Evolutionary conservation across 2,329 filamentous ascomycete species (phyloP), one percentile per base, ranked within the genome.

Genomic region (Grosmannia huntii): DNA sequence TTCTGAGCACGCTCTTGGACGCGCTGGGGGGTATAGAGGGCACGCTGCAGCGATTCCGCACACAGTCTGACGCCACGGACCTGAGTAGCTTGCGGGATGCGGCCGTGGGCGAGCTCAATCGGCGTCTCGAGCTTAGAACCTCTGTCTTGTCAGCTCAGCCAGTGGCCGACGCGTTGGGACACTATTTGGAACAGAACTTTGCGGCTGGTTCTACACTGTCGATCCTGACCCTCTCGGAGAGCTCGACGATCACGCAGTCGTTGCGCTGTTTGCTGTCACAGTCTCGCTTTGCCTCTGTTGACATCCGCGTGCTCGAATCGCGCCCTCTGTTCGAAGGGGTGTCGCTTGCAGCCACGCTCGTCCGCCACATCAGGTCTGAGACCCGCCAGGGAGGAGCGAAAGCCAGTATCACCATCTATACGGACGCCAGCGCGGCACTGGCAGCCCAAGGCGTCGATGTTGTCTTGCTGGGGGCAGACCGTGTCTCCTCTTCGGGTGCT

Each of bases 271-370:
- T 73, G 2, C 68, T 76, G 12, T 62, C 65, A 0, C 62, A 64
- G 1, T 65, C 71, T 3, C 67, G 64, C 1, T 66, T 75, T n/a
- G 6, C 57, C 9, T 64, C 61, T 0, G 65, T 86, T 10, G 76
- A 84, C 55, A 67, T 88, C 21, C 77, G 76, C 5, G 72, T 89
- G 33, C 73, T 89, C 4, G 85, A 88, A 66, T 87, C 85, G 2
- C 74, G 85, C 0, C 85, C 85, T 0, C 72, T 83, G 0, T 87
- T 77, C 62, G 84, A 89, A 68, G 85, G 84, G 9, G 80, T 80
- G 5, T 76, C 73, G 10, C 73, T 84, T 56, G 81, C 80, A 5
- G 71, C 70, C n/a, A 69, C 68, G 5, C 60, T 80, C 62, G 66
- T 69, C 58, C 53, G 63, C 61, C 44, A 60, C 60, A 59, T 60